These are phyloP conservation scores for Penicillium coprophilum DNA, from an alignment of 495 filamentous ascomycete species.

Conservation along the genomic window DNA sequence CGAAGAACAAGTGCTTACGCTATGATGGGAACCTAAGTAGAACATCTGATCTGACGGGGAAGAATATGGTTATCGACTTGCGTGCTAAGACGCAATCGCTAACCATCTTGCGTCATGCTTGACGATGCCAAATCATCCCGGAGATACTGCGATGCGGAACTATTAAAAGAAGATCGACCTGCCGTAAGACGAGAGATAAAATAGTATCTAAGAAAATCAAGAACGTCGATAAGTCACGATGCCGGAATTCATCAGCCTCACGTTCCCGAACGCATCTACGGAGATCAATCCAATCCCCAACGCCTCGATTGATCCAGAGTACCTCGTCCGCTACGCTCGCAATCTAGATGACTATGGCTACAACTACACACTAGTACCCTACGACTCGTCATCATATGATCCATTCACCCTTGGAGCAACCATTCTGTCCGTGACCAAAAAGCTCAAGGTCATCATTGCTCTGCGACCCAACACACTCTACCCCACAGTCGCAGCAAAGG, in stretches of 20 bases:
- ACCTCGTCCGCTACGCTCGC: slow-evolving; percentile 48
- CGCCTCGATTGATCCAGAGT: slow-evolving; percentile 47
- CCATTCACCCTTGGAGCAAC: slow-evolving; percentile 54
- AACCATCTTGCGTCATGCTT: not conserved
- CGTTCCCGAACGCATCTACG: slow-evolving; percentile 50
- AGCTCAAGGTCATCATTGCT: slow-evolving; percentile 56
- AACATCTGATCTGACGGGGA: not conserved
- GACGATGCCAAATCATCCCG: not conserved
- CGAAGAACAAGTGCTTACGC: not conserved
- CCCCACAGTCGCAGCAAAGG: slow-evolving; percentile 55
- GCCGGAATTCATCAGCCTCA: slow-evolving; percentile 57
- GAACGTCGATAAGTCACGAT: slow-evolving; percentile 27
- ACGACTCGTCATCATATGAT: slow-evolving; percentile 50
- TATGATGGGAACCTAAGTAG: not conserved
- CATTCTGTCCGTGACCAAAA: slow-evolving; percentile 51
- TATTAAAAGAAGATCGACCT: not conserved
- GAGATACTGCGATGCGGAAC: not conserved
- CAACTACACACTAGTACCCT: slow-evolving; percentile 56
- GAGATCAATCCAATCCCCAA: slow-evolving; percentile 50
- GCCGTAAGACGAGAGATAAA: not conserved
- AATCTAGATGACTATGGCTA: slow-evolving; percentile 53
- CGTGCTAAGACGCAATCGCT: slow-evolving; percentile 15
- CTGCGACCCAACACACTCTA: slow-evolving; percentile 56
- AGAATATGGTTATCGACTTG: not conserved
- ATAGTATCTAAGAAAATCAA: not conserved